phyloP scores from a whole-genome alignment of 352 stramenopile genomes.

The Phytopythium sindhum region DNA sequence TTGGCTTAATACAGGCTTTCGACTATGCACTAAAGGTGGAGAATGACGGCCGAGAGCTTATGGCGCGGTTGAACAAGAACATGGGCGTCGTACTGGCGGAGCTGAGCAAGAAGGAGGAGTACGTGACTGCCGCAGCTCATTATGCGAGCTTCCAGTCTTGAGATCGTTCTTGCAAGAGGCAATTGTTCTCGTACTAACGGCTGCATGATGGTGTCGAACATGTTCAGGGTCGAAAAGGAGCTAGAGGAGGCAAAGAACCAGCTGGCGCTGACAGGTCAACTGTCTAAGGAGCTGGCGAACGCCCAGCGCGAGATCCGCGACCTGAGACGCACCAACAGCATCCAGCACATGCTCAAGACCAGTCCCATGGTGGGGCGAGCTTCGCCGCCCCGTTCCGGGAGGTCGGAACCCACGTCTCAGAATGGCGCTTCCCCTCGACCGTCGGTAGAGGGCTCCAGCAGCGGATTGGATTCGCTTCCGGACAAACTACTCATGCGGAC shows the following conservation, averaged over 20 bases:
- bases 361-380: constrained; percentile 9
- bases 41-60: constrained; percentile 37
- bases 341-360: constrained; percentile 59
- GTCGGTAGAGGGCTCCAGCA: no score
- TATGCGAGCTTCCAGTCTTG: not conserved
- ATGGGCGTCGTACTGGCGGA: constrained; percentile 49
- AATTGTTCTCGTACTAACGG: not conserved
- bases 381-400: not conserved
- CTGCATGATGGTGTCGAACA: not conserved
- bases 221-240: constrained; percentile 55
- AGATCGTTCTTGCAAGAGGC: not conserved
- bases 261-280: constrained; percentile 37
- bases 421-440: not conserved
- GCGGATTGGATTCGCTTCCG: constrained; percentile 17
- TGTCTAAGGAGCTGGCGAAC: constrained; percentile 64
- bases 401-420: not conserved
- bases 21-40: constrained; percentile 51
- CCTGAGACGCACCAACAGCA: constrained; percentile 59
- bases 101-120: constrained; percentile 64
- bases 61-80: constrained; percentile 44
- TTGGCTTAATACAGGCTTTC: constrained; percentile 32
- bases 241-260: constrained; percentile 55
- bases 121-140: constrained; percentile 4
- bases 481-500: constrained; percentile 62
- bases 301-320: constrained; percentile 78